Conservation (phyloP, 164 flowering plant genomes). For the Liriodendron chinense region DNA sequence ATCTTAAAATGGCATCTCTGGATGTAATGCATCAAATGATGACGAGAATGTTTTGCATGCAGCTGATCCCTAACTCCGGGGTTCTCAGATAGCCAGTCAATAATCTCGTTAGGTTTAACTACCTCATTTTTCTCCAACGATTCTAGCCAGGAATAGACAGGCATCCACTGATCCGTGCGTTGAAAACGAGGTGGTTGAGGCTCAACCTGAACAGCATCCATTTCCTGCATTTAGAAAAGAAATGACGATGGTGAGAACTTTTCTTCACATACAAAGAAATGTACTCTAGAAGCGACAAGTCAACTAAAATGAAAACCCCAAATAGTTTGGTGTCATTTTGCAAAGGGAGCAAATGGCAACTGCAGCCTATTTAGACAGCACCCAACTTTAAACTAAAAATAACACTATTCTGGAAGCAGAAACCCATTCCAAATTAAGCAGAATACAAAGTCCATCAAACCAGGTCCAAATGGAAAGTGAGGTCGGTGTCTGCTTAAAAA, state of each 20-base stretch:
- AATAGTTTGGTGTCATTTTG: too few species aligned
- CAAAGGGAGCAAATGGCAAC: too few species aligned
- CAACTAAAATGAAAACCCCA: neutral
- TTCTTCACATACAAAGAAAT: neutral
- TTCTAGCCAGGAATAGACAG: conserved; percentile 89
- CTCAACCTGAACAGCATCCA: conserved; percentile 30
- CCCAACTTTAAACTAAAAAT: too few species aligned
- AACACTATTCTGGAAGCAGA: too few species aligned
- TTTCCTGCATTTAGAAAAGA: conserved; percentile 31
- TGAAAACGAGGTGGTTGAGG: conserved; percentile 58
- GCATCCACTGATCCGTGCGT: conserved; percentile 84
- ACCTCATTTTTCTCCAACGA: conserved; percentile 66
- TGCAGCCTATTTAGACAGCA: too few species aligned
- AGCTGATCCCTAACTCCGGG: conserved; percentile 40
- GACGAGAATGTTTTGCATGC: conserved; percentile 68
- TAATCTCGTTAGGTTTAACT: conserved; percentile 70
- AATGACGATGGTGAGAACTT: neutral
- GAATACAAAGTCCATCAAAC: too few species aligned
- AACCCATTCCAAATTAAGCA: too few species aligned
- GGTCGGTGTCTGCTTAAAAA: too few species aligned
- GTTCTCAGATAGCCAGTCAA: conserved; percentile 74
- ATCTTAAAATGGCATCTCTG: conserved; percentile 85
- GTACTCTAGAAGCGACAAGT: neutral
- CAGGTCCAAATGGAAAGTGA: too few species aligned
- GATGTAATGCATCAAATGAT: conserved; percentile 83